Evolutionary conservation across 805 yeast species (phyloP), one percentile per base, ranked within the genome.

Genomic region (Nakazawaea wyomingensis): DNA sequence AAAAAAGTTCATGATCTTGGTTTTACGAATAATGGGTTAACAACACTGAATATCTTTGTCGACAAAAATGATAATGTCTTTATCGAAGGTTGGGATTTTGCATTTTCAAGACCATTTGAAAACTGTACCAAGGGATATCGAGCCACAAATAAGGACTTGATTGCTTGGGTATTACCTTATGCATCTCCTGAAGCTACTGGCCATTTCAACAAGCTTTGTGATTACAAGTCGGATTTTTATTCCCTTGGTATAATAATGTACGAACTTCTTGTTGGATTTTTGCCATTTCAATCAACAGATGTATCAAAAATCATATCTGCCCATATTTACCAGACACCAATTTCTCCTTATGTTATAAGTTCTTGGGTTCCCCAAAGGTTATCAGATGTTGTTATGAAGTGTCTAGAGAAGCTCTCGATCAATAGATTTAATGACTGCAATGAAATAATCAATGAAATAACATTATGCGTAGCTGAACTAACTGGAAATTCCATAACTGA

Each of bases 171-270:
- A 45, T 52, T 73, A 17, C 74, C 76, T 1, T 75, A 67, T 48
- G 65, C 72, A 48, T 68, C 78, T 1, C 80, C 80, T 1, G 80
- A 75, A 52, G 62, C 68, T 5, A 64, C 72, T 19, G 70, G 74
- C 1, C 66, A 64, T 21, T 52, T 52, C 13, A 57, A 57, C 24
- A 53, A 62, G 11, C 54, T 62, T 4, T 72, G 70, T 17, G 78
- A 74, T 47, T 66, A 57, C 50, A 58, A 75, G 37, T 63, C 79
- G 0, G 80, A 75, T 51, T 60, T 72, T 37, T 75, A 74, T 53
- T 62, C 74, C 22, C 40, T 72, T 8, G 80, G 80, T 29, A 62
- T 74, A n/a, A 66, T 74, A 6, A 45, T 75, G 16, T 74, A 75
- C 47, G 76, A 74, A 41, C 44, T 71, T n/a, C 44, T 74, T 10